Conservation (phyloP, 2,329 filamentous ascomycete genomes). For the Gaeumannomyces tritici region DNA sequence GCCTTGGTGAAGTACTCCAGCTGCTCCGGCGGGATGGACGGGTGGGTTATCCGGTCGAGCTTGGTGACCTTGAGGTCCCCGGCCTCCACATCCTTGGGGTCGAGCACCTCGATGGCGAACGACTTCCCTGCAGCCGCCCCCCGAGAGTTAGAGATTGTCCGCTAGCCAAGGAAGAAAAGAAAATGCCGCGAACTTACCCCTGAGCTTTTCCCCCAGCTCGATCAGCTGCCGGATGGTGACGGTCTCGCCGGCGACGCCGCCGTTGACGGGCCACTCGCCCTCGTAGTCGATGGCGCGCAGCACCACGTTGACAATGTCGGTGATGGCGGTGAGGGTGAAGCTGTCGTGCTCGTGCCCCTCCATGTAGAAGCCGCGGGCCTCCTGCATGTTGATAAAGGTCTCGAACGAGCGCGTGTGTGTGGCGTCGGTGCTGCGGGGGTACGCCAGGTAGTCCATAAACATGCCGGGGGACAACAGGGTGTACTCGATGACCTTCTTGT, state of each 20-base stretch:
- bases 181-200: slow-evolving; percentile 4
- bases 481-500: slow-evolving; percentile 41
- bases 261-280: slow-evolving; percentile 29
- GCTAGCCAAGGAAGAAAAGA: not conserved
- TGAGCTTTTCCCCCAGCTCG: slow-evolving; percentile 20
- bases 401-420: slow-evolving; percentile 31
- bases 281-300: slow-evolving; percentile 31
- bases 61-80: slow-evolving; percentile 30
- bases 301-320: slow-evolving; percentile 30
- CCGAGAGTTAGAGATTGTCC: not conserved
- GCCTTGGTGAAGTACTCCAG: slow-evolving; percentile 21
- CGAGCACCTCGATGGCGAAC: not conserved
- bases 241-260: slow-evolving; percentile 29
- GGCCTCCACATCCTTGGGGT: not conserved
- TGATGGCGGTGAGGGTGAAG: slow-evolving; percentile 32
- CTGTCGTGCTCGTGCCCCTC: slow-evolving; percentile 29
- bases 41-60: slow-evolving; percentile 23
- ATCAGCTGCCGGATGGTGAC: slow-evolving; percentile 26
- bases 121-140: not conserved
- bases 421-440: slow-evolving; percentile 31
- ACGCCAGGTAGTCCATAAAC: slow-evolving; percentile 45
- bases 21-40: slow-evolving; percentile 22
- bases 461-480: slow-evolving; percentile 44
- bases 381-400: slow-evolving; percentile 26
- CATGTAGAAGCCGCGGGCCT: slow-evolving; percentile 29